These are phyloP conservation scores for Trichothecium sympodiale DNA, from an alignment of 2,329 filamentous ascomycete genomes.

Conservation along the genomic window DNA sequence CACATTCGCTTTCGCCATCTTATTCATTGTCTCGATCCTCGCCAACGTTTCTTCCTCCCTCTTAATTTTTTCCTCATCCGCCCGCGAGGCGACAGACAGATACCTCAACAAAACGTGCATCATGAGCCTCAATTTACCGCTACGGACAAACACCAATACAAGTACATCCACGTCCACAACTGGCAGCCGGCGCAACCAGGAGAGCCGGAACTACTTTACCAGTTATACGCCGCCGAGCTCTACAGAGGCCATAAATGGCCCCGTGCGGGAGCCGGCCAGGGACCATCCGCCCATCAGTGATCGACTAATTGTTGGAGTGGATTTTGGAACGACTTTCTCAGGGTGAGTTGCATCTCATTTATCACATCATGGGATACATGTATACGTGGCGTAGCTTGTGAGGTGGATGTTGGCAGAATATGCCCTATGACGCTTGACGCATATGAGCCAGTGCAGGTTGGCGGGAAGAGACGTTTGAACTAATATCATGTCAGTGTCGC, in stretches of 20 bases:
- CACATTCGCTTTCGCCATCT: too few species aligned
- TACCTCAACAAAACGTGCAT: conserved; percentile 9
- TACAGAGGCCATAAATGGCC: conserved; percentile 52
- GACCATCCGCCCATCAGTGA: conserved; percentile 44
- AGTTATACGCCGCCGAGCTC: conserved; percentile 43
- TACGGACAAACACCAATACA: conserved; percentile 27
- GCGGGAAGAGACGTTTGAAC: not conserved
- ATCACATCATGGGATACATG: not conserved
- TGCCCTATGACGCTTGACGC: not conserved
- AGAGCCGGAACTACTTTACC: conserved; percentile 46
- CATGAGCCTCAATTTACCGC: conserved; percentile 41
- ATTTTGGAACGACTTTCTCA: conserved; percentile 78
- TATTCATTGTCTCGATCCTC: too few species aligned
- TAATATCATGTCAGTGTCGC: conserved; percentile 36
- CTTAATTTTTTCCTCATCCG: too few species aligned
- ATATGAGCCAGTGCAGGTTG: not conserved
- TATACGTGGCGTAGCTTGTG: not conserved
- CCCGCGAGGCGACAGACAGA: not conserved
- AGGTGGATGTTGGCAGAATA: too few species aligned
- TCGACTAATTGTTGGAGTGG: conserved; percentile 64
- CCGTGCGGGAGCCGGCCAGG: conserved; percentile 42
- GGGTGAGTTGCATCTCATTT: conserved; percentile 39
- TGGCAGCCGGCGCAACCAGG: conserved; percentile 38
- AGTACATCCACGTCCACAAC: conserved; percentile 2
- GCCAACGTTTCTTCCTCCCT: too few species aligned